These are phyloP conservation scores for Geotrichum phurueaensis DNA, from an alignment of 1,139 yeast genomes.

Conservation along the genomic window DNA sequence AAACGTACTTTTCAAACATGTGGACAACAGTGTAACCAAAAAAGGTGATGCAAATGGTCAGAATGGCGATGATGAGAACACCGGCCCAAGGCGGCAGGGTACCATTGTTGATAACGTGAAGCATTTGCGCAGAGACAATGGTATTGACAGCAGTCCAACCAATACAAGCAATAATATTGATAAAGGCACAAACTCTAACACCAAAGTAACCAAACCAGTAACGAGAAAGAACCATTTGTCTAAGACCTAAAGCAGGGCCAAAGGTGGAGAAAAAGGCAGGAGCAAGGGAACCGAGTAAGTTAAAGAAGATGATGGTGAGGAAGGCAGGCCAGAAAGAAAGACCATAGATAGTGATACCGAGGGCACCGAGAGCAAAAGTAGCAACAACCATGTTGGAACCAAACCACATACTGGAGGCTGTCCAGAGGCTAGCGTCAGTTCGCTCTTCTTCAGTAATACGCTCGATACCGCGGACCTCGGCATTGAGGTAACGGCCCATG, in stretches of 20 bases:
- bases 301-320: conserved; percentile 63
- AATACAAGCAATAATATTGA: conserved; percentile 79
- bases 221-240: conserved; percentile 81
- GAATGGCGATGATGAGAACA: conserved; percentile 61
- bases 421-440: conserved; percentile 54
- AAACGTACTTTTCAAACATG: conserved; percentile 73
- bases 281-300: conserved; percentile 62
- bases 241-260: conserved; percentile 79
- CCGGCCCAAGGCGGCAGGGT: conserved; percentile 89
- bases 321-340: conserved; percentile 62
- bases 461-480: conserved; percentile 66
- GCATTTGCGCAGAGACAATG: conserved; percentile 80
- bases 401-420: conserved; percentile 87
- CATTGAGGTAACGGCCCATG: conserved; percentile 18
- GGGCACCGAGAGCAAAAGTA: conserved; percentile 72
- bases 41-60: conserved; percentile 70
- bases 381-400: conserved; percentile 88
- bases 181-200: conserved; percentile 68
- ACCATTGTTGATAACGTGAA: conserved; percentile 64
- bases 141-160: conserved; percentile 97
- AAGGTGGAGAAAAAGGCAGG: conserved; percentile 80
- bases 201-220: conserved; percentile 71
- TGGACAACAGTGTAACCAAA: conserved; percentile 85
- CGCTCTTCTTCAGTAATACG: conserved; percentile 63
- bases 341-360: conserved; percentile 52